Percentiles rank a stretch among this genome's conserved stretches.
phyloP scores from a whole-genome alignment of 306 rosid genomes.

The Malus sieversii region DNA sequence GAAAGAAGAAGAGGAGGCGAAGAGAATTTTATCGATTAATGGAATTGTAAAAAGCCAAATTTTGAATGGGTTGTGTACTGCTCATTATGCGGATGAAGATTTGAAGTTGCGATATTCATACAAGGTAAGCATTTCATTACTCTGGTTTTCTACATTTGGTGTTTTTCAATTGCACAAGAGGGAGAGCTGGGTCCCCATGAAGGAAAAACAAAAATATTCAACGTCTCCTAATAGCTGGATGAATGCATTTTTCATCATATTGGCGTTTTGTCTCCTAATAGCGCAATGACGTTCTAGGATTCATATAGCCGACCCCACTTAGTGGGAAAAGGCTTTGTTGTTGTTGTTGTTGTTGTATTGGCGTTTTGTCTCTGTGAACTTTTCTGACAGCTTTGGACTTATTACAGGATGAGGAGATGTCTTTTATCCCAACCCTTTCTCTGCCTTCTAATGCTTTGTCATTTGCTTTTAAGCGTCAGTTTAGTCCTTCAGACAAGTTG shows the following conservation, averaged over 20 bases:
- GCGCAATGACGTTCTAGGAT: too few species aligned
- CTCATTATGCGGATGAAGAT: constrained; percentile 65
- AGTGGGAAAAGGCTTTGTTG: too few species aligned
- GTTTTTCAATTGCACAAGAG: not conserved
- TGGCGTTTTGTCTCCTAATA: not conserved
- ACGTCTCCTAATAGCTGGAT: not conserved
- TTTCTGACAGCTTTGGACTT: constrained; percentile 12
- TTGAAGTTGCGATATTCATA: constrained; percentile 60
- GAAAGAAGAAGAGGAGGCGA: constrained; percentile 53
- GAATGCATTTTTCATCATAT: constrained; percentile 2
- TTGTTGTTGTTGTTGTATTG: too few species aligned
- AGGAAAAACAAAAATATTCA: not conserved
- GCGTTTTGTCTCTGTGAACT: not conserved
- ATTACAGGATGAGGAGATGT: constrained; percentile 76
- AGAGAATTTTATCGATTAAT: constrained; percentile 39
- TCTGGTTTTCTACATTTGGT: not conserved
- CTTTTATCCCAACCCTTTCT: constrained; percentile 66
- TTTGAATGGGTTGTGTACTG: constrained; percentile 58
- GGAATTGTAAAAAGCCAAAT: constrained; percentile 53
- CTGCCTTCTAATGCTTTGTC: constrained; percentile 81
- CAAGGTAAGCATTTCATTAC: constrained; percentile 37
- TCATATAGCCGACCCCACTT: too few species aligned
- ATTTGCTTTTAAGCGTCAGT: constrained; percentile 77
- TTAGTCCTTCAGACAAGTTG: constrained; percentile 72
- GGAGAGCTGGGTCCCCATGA: not conserved